A percentile compares a stretch with the other conserved stretches of the same genome.
Conservation (phyloP, 176 grass and related monocot species). For the Eleusine indica region DNA sequence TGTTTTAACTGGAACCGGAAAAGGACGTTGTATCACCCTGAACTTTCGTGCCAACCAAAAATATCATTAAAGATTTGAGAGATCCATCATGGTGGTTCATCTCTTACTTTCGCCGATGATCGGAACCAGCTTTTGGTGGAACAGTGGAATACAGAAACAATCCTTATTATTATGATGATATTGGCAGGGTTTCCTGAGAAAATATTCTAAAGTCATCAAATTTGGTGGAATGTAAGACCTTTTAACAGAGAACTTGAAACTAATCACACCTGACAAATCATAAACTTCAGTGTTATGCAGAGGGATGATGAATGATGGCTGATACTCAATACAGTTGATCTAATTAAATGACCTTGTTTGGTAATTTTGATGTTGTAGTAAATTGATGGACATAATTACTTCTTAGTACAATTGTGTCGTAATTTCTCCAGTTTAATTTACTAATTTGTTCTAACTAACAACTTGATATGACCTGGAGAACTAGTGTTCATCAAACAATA, state of each 20-base stretch:
- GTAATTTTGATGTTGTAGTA: neutral
- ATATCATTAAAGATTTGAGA: conserved; percentile 1
- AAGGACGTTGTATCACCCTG: conserved; percentile 4
- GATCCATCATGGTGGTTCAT: conserved; percentile 20
- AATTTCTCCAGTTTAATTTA: neutral
- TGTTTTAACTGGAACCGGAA: conserved; percentile 4
- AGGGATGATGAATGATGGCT: conserved; percentile 1
- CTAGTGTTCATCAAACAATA: conserved; percentile 17
- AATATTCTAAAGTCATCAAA: neutral
- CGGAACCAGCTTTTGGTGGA: neutral
- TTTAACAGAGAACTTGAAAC: neutral
- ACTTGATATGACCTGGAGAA: neutral
- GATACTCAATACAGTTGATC: neutral
- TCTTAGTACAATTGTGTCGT: neutral
- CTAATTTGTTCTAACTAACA: neutral
- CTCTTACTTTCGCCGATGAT: neutral
- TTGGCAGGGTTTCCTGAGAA: neutral
- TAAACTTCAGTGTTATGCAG: neutral
- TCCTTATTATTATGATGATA: neutral
- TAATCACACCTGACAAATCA: neutral
- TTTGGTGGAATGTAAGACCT: neutral
- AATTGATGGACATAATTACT: neutral
- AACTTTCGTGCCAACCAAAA: conserved; percentile 26
- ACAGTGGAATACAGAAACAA: neutral
- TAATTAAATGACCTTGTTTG: conserved; percentile 4